These are phyloP conservation scores for Colletotrichum tropicicola DNA, from an alignment of 2,329 filamentous ascomycete species.

Conservation along the genomic window DNA sequence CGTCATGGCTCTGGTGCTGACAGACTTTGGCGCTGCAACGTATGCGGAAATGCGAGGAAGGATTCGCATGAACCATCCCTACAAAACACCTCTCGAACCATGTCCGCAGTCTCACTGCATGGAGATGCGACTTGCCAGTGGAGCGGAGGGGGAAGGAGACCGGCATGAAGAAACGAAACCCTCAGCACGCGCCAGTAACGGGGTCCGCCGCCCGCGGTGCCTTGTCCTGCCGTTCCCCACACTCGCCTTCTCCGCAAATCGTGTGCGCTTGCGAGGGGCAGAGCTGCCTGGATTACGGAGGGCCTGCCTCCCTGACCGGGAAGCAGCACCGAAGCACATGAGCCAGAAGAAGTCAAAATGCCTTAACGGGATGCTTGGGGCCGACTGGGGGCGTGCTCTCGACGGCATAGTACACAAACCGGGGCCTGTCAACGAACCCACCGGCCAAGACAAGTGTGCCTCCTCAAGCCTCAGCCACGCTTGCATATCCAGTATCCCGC, in stretches of 20 bases:
- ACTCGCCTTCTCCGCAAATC: constrained; percentile 3
- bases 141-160: background rate
- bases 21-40: background rate
- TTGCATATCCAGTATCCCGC: constrained; percentile 31
- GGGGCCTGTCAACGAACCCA: constrained; percentile 6
- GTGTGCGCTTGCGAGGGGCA: constrained; percentile 7
- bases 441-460: background rate
- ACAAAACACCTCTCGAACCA: background rate
- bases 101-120: background rate
- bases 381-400: background rate
- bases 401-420: background rate
- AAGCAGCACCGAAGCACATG: background rate
- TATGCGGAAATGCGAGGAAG: background rate
- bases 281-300: background rate
- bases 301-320: background rate
- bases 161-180: constrained; percentile 1
- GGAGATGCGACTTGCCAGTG: background rate
- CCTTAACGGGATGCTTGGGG: constrained; percentile 7
- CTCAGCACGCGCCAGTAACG: too few relatives aligned
- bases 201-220: too few relatives aligned
- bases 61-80: constrained; percentile 18
- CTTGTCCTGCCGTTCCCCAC: too few relatives aligned
- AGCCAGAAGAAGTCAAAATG: constrained; percentile 19
- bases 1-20: constrained; percentile 6
- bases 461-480: constrained; percentile 25